A percentile compares a stretch with the other conserved stretches of the same genome.
Evolutionary conservation across 768 basidiomycete genomes (phyloP).

Genomic region (Russula griseocarnosa): DNA sequence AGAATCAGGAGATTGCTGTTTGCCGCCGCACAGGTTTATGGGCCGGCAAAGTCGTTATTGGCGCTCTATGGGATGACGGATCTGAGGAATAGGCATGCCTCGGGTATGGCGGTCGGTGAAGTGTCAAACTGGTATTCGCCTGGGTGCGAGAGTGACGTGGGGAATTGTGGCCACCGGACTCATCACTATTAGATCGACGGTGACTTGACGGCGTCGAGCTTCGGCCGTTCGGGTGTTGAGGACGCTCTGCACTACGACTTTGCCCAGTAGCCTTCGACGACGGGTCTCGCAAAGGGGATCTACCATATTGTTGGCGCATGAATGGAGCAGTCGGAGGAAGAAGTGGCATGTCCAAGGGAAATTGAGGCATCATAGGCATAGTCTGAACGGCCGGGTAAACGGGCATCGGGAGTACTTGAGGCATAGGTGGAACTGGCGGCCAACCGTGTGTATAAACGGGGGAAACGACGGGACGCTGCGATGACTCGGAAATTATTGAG

Average conservation of each 20-base stretch:
- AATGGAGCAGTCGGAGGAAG: conserved; percentile 30
- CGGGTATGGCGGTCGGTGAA: not conserved
- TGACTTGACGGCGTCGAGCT: conserved; percentile 16
- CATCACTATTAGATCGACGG: conserved; percentile 27
- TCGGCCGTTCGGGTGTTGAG: conserved; percentile 3
- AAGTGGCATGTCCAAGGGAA: conserved; percentile 28
- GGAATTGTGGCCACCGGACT: conserved; percentile 5
- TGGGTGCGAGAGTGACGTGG: conserved; percentile 1
- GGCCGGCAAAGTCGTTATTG: not conserved
- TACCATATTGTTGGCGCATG: conserved; percentile 27
- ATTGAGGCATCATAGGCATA: conserved; percentile 27
- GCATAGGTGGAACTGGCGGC: conserved; percentile 15
- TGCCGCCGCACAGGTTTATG: conserved; percentile 14
- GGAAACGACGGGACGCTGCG: conserved; percentile 13
- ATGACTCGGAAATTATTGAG: conserved; percentile 23
- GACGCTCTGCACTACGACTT: conserved; percentile 26
- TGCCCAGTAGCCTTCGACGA: conserved; percentile 3
- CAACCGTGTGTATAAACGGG: conserved; percentile 21
- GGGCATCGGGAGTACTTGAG: conserved; percentile 23
- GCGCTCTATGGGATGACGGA: not conserved
- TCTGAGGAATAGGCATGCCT: not conserved
- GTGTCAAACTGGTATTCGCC: not conserved
- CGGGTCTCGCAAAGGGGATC: conserved; percentile 19
- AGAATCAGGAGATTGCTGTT: conserved; percentile 20
- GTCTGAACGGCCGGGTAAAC: conserved; percentile 18